A percentile compares a stretch with the other conserved stretches of the same genome.
Evolutionary conservation across 345 rosid species (phyloP).

Genomic region (Linum tenue): DNA sequence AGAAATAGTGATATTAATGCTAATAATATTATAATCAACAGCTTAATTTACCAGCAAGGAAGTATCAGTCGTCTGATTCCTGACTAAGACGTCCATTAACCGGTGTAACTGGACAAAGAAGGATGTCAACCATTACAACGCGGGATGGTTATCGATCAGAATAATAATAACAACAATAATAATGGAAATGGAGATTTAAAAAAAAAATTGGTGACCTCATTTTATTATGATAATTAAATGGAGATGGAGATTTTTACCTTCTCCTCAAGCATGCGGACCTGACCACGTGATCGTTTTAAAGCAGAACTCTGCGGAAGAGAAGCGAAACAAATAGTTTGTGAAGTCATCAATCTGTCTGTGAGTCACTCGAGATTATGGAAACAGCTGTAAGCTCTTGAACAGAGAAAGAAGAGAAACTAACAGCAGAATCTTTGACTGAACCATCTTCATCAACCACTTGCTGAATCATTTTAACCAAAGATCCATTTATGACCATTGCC

Average conservation of each 20-base stretch:
- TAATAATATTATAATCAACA: background rate
- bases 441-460: constrained; percentile 75
- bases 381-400: background rate
- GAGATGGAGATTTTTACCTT: constrained; percentile 34
- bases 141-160: background rate
- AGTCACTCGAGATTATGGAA: background rate
- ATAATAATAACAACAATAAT: background rate
- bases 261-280: constrained; percentile 53
- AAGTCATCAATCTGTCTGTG: too few relatives aligned
- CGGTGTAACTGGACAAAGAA: constrained; percentile 52
- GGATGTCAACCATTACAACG: background rate
- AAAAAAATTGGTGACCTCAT: too few relatives aligned
- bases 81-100: constrained; percentile 55
- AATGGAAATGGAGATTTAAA: background rate
- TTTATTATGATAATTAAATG: background rate
- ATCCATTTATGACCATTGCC: constrained; percentile 41
- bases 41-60: constrained; percentile 42
- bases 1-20: constrained; percentile 6
- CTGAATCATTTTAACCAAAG: constrained; percentile 48
- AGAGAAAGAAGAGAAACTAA: constrained; percentile 24
- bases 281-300: constrained; percentile 56
- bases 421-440: constrained; percentile 75
- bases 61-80: constrained; percentile 45
- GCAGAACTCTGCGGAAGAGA: constrained; percentile 53
- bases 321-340: background rate